These are phyloP conservation scores for Breviolum minutum DNA, from an alignment of 73 alveolate species.

Conservation along the genomic window DNA sequence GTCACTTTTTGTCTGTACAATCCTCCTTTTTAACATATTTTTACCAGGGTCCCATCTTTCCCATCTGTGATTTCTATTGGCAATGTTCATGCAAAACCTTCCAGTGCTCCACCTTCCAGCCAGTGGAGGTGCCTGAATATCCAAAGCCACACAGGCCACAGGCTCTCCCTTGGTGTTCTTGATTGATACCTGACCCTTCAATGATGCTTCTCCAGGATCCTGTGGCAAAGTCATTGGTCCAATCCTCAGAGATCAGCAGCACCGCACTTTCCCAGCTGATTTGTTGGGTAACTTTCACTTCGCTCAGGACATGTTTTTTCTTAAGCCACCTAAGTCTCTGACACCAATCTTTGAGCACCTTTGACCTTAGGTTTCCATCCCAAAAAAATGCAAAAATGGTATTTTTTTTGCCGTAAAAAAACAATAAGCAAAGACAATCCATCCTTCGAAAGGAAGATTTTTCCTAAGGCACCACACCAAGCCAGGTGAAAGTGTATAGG, in stretches of 20 bases:
- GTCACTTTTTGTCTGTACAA: no score
- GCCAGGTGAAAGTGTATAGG: slow-evolving; percentile 42
- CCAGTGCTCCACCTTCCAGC: no score
- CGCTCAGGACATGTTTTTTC: no score
- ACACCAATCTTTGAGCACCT: slow-evolving; percentile 8
- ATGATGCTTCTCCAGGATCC: slow-evolving; percentile 68
- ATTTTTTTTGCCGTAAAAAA: no score
- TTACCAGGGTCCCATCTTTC: no score
- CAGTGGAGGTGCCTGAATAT: no score
- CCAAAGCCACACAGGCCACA: slow-evolving; percentile 76
- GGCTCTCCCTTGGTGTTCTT: slow-evolving; percentile 46
- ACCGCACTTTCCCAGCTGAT: not conserved
- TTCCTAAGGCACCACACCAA: not conserved
- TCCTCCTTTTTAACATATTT: no score
- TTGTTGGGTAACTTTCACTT: no score
- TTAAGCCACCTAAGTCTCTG: not conserved
- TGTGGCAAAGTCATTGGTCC: slow-evolving; percentile 85
- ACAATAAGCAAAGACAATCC: no score
- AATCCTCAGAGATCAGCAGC: not conserved
- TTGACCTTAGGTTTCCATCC: not conserved
- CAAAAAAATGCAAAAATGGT: not conserved
- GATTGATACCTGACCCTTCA: slow-evolving; percentile 52
- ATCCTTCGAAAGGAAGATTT: no score
- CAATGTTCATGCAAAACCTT: no score
- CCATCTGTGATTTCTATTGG: no score